phyloP scores from a whole-genome alignment of 441 rosid species.

The Euphorbia celastroides region DNA sequence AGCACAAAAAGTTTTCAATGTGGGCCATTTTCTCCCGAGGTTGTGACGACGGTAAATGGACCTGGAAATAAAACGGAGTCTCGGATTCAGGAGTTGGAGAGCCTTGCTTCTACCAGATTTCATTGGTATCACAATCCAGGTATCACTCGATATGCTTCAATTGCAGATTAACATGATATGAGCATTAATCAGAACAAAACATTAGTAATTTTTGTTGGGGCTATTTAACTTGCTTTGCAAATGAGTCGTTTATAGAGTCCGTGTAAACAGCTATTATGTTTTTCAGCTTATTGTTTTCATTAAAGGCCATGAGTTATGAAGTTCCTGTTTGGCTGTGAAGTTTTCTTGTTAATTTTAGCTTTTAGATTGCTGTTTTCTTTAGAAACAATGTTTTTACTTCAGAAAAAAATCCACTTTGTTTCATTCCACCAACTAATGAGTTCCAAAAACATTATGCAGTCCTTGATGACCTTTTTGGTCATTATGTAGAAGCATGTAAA shows the following conservation, averaged over 20 bases:
- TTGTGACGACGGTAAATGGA: slow-evolving; percentile 15
- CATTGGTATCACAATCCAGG: slow-evolving; percentile 83
- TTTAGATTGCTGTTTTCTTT: neutral
- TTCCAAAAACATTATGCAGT: slow-evolving; percentile 41
- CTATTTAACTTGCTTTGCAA: neutral
- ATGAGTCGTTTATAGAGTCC: neutral
- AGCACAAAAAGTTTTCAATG: slow-evolving; percentile 38
- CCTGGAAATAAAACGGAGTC: slow-evolving; percentile 26
- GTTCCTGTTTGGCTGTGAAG: neutral
- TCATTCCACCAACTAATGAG: slow-evolving; percentile 13
- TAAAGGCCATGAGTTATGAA: neutral
- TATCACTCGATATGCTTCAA: slow-evolving; percentile 18
- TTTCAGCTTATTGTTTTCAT: neutral
- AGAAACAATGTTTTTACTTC: too few species aligned
- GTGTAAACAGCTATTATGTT: neutral
- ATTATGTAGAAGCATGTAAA: slow-evolving; percentile 66
- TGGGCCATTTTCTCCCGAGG: slow-evolving; percentile 53
- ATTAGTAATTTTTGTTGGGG: neutral
- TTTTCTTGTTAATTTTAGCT: neutral
- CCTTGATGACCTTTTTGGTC: slow-evolving; percentile 55
- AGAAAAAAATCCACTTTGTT: neutral
- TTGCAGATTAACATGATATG: neutral
- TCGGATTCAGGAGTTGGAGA: slow-evolving; percentile 43
- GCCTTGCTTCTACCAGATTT: slow-evolving; percentile 44
- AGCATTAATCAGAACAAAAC: neutral